These are phyloP conservation scores for Exophiala lecanii-corni DNA, from an alignment of 2,329 filamentous ascomycete species.

Conservation along the genomic window DNA sequence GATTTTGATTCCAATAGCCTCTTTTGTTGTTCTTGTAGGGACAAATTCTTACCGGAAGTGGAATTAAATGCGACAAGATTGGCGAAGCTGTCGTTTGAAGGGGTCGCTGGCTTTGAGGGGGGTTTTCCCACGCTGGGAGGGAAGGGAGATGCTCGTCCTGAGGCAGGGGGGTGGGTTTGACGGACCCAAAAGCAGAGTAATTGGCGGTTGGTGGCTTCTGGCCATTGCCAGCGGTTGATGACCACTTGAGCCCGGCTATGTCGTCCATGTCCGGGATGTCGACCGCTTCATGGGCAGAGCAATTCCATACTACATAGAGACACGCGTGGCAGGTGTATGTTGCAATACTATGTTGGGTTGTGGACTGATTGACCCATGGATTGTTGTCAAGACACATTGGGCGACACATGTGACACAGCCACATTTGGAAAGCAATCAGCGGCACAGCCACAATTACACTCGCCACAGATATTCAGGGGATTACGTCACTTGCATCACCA, in stretches of 20 bases:
- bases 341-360: no score
- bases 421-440: no score
- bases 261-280: conserved; percentile 39
- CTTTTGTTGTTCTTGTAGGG: conserved; percentile 60
- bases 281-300: no score
- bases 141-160: conserved; percentile 42
- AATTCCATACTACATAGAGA: no score
- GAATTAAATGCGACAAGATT: conserved; percentile 59
- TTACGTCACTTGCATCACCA: no score
- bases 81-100: conserved; percentile 52
- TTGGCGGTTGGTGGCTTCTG: conserved; percentile 36
- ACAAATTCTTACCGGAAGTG: conserved; percentile 60
- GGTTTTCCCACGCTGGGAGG: conserved; percentile 31
- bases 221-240: conserved; percentile 32
- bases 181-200: conserved; percentile 31
- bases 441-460: no score
- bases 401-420: no score
- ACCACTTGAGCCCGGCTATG: conserved; percentile 44
- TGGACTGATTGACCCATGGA: no score
- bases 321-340: no score
- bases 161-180: conserved; percentile 37
- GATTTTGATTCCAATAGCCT: conserved; percentile 72
- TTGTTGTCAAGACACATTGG: no score
- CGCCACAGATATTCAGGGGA: no score
- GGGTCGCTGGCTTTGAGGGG: conserved; percentile 38